Base-by-base conservation (phyloP, 2,329 filamentous ascomycete genomes). In the Cladobotryum protrusum region DNA sequence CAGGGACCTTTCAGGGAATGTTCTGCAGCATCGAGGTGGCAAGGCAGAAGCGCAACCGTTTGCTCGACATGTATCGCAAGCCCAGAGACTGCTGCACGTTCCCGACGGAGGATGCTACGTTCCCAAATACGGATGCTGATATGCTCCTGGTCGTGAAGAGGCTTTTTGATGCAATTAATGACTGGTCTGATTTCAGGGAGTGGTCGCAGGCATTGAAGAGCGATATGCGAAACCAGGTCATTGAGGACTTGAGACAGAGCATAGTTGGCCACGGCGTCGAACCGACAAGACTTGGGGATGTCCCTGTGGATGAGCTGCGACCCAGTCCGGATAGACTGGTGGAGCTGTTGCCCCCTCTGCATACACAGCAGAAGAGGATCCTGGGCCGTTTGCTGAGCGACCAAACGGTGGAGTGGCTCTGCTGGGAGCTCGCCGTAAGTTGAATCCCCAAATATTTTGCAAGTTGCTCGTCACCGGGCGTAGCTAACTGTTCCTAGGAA, bases 381-480 rank as follows among this genome's bases (percentile, higher is more conserved):
- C 20, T 61, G n/a, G 52, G 59, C 13, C 54, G 53, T 13, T 42
- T 54, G 3, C 54, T 56, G 3, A 55, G 51, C 36, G 56, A 61
- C 39, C 56, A 59, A 17, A 51, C 55, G 11, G 49, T 60, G 1
- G 58, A 62, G 14, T 50, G 45, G 43, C 37, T 61, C n/a, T 59
- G 55, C 37, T 62, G 60, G 60, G 56, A 52, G 4, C 49, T 62
- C 14, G 45, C 61, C 47, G 58, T 61, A 49, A 37, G 55, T 55
- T 34, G 11, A n/a, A 12, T 14, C 2, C 17, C 3, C 12, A 8
- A 11, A 15, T 19, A 32, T 34, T 11, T n/a, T n/a, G n/a, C n/a
- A n/a, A n/a, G n/a, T n/a, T n/a, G n/a, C n/a, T n/a, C n/a, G n/a
- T n/a, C n/a, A n/a, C n/a, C n/a, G n/a, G n/a, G n/a, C n/a, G n/a